Evolutionary conservation across 2,329 filamentous ascomycete species (phyloP), one percentile per base, ranked within the genome.

Genomic region (Penicillium sp.): DNA sequence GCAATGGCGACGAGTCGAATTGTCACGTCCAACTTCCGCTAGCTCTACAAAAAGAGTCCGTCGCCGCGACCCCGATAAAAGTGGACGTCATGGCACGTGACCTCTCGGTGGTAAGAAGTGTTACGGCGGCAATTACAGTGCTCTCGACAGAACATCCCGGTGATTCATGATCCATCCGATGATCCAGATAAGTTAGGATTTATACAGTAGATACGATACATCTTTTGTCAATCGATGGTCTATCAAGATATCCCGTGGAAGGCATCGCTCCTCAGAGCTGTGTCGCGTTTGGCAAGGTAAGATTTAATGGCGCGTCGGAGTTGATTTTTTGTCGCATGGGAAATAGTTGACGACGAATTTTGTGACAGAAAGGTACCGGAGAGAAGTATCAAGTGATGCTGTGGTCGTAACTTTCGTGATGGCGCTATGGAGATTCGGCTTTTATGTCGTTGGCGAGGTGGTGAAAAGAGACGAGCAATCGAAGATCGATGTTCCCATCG

Each of bases 21-120:
- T n/a, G 15, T 3, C 33, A 17, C n/a, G 37, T 26, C 20, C 37
- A 18, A n/a, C n/a, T 15, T 33, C n/a, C n/a, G n/a, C n/a, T 17
- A 36, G 32, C 32, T 34, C 17, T 34, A n/a, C 32, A 29, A 42
- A 40, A 27, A 40, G 27, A 29, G 46, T 15, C 41, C n/a, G n/a
- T n/a, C 34, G 30, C n/a, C 36, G 50, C 24, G 23, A 24, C 51
- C 34, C 12, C 29, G 46, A 42, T 21, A 57, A 56, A 61, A 54
- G 57, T 52, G 40, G 40, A 61, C 59, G 59, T 61, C 59, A 60
- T 61, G 58, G 24, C 59, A 61, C 59, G 59, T 61, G 59, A 59
- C 15, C 10, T 30, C 3, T 37, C 18, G 8, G 10, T 10, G 20
- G 3, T 9, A 18, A 23, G 23, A n/a, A n/a, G n/a, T n/a, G n/a